phyloP scores from a whole-genome alignment of 2,329 filamentous ascomycete genomes.

The Zasmidium angulare region DNA sequence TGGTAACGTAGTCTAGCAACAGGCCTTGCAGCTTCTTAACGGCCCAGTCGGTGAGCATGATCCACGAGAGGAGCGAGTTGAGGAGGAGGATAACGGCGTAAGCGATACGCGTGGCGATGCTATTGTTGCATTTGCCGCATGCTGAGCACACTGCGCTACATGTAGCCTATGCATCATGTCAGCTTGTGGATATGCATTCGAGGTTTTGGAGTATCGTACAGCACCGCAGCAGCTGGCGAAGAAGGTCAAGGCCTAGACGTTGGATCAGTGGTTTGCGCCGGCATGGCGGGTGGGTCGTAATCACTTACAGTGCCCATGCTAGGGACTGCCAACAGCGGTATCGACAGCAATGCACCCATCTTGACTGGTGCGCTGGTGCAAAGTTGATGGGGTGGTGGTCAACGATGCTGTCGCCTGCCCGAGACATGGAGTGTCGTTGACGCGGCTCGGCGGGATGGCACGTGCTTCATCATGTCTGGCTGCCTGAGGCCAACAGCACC shows the following conservation, averaged over 20 bases:
- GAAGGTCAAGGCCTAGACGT: conserved; percentile 67
- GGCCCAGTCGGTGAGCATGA: conserved; percentile 98
- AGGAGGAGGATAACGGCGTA: conserved; percentile 80
- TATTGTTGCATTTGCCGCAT: conserved; percentile 96
- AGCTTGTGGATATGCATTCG: conserved; percentile 5
- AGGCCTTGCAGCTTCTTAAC: conserved; percentile 92
- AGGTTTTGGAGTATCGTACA: conserved; percentile 36
- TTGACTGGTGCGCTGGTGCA: conserved; percentile 19
- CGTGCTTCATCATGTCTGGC: too few species aligned
- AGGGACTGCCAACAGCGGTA: conserved; percentile 86
- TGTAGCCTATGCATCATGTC: conserved; percentile 53
- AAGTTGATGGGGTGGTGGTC: neutral
- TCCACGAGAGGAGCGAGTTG: conserved; percentile 97
- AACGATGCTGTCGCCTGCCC: too few species aligned
- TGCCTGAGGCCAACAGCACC: too few species aligned
- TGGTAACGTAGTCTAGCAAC: conserved; percentile 92
- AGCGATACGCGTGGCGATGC: conserved; percentile 93
- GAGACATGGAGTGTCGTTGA: too few species aligned
- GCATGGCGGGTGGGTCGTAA: conserved; percentile 5
- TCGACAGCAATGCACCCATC: conserved; percentile 90
- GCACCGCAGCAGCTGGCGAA: conserved; percentile 93
- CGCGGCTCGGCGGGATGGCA: too few species aligned
- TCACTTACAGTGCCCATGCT: conserved; percentile 77
- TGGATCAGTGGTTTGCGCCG: conserved; percentile 12
- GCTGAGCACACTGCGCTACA: conserved; percentile 94